A percentile compares a stretch with the other conserved stretches of the same genome.
Conservation (phyloP, 2,329 filamentous ascomycete species). For the Clarireedia sp. region DNA sequence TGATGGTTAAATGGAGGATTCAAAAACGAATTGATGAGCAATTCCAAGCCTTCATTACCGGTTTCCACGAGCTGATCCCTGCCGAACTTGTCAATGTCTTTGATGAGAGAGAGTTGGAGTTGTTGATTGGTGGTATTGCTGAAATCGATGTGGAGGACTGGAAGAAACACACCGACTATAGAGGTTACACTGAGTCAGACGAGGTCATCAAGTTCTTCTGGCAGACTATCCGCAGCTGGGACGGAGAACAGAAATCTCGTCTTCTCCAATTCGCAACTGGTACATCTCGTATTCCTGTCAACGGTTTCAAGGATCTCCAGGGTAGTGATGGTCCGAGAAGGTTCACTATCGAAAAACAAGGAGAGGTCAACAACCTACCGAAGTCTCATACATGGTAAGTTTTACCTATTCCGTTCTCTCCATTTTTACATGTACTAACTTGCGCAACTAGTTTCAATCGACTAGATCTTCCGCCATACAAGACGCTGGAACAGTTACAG, state of each 20-base stretch:
- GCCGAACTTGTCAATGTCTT: slow-evolving; percentile 97
- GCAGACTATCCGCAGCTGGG: slow-evolving; percentile 95
- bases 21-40: slow-evolving; percentile 97
- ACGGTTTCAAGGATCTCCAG: slow-evolving; percentile 98
- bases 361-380: slow-evolving; percentile 80
- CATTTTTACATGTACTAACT: slow-evolving; percentile 11
- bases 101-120: slow-evolving; percentile 91
- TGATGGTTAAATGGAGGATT: slow-evolving; percentile 99
- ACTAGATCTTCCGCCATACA: slow-evolving; percentile 89
- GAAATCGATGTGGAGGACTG: slow-evolving; percentile 99
- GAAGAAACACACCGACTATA: slow-evolving; percentile 99
- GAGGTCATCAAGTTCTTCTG: slow-evolving; percentile 98
- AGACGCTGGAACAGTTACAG: slow-evolving; percentile 75
- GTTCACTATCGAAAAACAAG: slow-evolving; percentile 97
- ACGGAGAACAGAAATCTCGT: slow-evolving; percentile 95
- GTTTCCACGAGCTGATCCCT: slow-evolving; percentile 96
- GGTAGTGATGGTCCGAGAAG: slow-evolving; percentile 90
- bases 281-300: slow-evolving; percentile 95
- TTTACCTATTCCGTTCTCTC: background rate
- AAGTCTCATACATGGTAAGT: slow-evolving; percentile 97
- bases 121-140: slow-evolving; percentile 97
- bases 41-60: slow-evolving; percentile 94
- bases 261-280: slow-evolving; percentile 95
- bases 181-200: slow-evolving; percentile 95
- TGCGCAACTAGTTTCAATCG: slow-evolving; percentile 73